Percentiles rank a stretch among this genome's conserved stretches.
Evolutionary conservation across 495 filamentous ascomycete species (phyloP).

Genomic region (Wilcoxina mikolae): DNA sequence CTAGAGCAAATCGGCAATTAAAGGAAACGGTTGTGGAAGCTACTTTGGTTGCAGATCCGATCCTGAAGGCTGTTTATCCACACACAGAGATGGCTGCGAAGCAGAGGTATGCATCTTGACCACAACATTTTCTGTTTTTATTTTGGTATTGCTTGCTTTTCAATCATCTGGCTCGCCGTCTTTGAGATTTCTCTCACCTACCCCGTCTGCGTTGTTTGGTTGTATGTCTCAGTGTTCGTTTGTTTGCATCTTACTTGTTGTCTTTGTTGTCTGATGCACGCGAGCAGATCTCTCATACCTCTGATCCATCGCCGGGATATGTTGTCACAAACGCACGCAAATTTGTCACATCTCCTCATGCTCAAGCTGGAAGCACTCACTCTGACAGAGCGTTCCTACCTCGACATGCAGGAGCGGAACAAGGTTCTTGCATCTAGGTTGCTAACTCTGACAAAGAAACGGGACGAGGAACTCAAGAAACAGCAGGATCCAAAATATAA

Average conservation of each 20-base stretch:
- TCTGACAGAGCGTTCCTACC: neutral
- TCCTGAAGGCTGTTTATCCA: slow-evolving; percentile 21
- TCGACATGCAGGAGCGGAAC: neutral
- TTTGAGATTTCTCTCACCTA: too few species aligned
- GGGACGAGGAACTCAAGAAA: slow-evolving; percentile 10
- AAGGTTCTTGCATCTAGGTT: slow-evolving; percentile 11
- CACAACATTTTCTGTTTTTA: neutral
- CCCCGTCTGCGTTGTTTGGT: too few species aligned
- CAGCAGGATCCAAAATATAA: slow-evolving; percentile 11
- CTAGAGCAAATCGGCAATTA: slow-evolving; percentile 20
- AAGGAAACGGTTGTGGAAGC: slow-evolving; percentile 24
- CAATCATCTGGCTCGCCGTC: too few species aligned
- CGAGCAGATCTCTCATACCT: slow-evolving; percentile 17
- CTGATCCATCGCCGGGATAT: slow-evolving; percentile 23
- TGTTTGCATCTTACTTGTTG: too few species aligned
- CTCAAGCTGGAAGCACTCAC: slow-evolving; percentile 9
- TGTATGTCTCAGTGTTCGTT: too few species aligned
- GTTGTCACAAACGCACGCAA: slow-evolving; percentile 24
- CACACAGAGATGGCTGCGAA: slow-evolving; percentile 14
- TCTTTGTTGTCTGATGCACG: too few species aligned
- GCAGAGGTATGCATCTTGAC: slow-evolving; percentile 14
- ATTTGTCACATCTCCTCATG: slow-evolving; percentile 20
- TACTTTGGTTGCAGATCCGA: slow-evolving; percentile 23
- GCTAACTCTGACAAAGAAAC: slow-evolving; percentile 11
- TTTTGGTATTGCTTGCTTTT: too few species aligned